These are phyloP conservation scores for Clarkia xantiana DNA, from an alignment of 345 rosid genomes.

Conservation along the genomic window DNA sequence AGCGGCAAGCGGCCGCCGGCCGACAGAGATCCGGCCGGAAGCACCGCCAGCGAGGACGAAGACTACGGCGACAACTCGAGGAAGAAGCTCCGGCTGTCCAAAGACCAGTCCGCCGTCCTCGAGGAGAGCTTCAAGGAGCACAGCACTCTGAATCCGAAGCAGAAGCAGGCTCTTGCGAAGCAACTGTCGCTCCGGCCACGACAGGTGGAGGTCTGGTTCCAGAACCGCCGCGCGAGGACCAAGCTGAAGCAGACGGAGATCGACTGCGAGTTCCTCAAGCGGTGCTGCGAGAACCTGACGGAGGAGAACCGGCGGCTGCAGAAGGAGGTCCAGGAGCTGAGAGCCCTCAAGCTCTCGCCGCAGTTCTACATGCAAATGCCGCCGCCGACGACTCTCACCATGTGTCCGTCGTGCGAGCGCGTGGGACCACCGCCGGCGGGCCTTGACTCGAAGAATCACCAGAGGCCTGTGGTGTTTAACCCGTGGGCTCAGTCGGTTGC, in stretches of 20 bases:
- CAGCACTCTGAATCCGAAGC: slow-evolving; percentile 97
- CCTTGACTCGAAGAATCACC: no score
- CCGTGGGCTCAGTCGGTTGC: not conserved
- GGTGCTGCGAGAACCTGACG: slow-evolving; percentile 95
- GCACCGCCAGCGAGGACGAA: slow-evolving; percentile 73
- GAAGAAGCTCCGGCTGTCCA: slow-evolving; percentile 84
- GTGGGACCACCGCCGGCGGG: slow-evolving; percentile 37
- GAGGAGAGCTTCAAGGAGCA: slow-evolving; percentile 93
- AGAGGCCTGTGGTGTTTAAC: no score
- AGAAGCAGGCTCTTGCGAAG: slow-evolving; percentile 74
- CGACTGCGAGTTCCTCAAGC: slow-evolving; percentile 83
- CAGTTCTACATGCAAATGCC: slow-evolving; percentile 98
- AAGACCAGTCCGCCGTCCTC: slow-evolving; percentile 86
- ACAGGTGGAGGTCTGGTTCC: slow-evolving; percentile 99
- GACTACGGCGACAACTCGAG: slow-evolving; percentile 86
- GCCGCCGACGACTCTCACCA: slow-evolving; percentile 97
- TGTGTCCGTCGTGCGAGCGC: slow-evolving; percentile 98
- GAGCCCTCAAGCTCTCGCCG: slow-evolving; percentile 89
- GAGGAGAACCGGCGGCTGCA: slow-evolving; percentile 94
- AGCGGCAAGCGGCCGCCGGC: slow-evolving; percentile 65
- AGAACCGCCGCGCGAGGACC: slow-evolving; percentile 96
- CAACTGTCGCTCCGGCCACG: slow-evolving; percentile 74
- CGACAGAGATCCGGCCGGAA: slow-evolving; percentile 47
- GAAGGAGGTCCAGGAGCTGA: slow-evolving; percentile 84
- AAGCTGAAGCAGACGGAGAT: slow-evolving; percentile 98